phyloP scores from a whole-genome alignment of 2,329 filamentous ascomycete genomes.

The Neocatenulostroma microsporum region DNA sequence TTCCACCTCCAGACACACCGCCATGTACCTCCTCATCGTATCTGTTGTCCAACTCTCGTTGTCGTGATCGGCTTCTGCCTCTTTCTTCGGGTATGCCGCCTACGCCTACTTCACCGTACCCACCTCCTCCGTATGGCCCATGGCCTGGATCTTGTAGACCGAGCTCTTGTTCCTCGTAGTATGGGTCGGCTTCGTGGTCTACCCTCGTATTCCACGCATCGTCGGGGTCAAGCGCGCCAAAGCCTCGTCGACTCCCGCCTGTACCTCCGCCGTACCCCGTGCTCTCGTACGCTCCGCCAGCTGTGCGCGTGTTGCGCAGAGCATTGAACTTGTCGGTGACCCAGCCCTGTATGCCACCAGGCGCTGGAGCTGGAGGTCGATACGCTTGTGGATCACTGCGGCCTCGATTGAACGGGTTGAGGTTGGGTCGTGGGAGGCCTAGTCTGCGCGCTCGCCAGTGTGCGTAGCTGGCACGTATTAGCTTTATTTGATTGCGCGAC shows the following conservation, averaged over 20 bases:
- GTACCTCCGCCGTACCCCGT: slow-evolving; percentile 24
- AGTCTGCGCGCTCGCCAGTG: slow-evolving; percentile 65
- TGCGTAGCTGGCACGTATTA: slow-evolving; percentile 43
- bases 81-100: slow-evolving; percentile 31
- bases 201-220: slow-evolving; percentile 81
- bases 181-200: slow-evolving; percentile 60
- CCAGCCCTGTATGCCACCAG: slow-evolving; percentile 64
- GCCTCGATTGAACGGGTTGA: slow-evolving; percentile 58
- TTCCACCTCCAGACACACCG: slow-evolving; percentile 19
- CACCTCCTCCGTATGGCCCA: slow-evolving; percentile 34
- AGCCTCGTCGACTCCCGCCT: slow-evolving; percentile 42
- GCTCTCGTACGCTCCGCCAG: slow-evolving; percentile 43
- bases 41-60: slow-evolving; percentile 38
- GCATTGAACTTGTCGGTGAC: slow-evolving; percentile 57
- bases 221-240: slow-evolving; percentile 68
- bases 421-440: slow-evolving; percentile 63
- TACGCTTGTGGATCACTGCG: slow-evolving; percentile 23
- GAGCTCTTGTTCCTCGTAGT: slow-evolving; percentile 72
- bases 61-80: slow-evolving; percentile 43
- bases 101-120: slow-evolving; percentile 30
- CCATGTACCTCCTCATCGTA: slow-evolving; percentile 42
- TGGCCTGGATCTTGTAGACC: slow-evolving; percentile 44
- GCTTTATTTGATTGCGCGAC: neutral
- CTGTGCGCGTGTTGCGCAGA: slow-evolving; percentile 59
- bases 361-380: slow-evolving; percentile 47